phyloP scores from a whole-genome alignment of 495 filamentous ascomycete genomes.

The Bacidia rubella region DNA sequence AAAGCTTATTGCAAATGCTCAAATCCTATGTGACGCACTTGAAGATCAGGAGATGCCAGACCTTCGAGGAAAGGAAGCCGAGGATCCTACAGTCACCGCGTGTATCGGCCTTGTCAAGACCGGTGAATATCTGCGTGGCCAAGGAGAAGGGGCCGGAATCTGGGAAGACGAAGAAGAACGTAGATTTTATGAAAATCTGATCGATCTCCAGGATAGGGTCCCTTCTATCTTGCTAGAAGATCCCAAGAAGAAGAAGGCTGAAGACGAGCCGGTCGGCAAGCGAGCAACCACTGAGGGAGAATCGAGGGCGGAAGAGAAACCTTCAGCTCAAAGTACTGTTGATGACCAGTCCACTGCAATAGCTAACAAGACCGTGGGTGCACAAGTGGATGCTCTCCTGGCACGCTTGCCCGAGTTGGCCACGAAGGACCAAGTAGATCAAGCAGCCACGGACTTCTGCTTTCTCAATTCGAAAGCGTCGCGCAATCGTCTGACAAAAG shows the following conservation, averaged over 20 bases:
- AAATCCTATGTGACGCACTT: slow-evolving; percentile 76
- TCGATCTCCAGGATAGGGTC: slow-evolving; percentile 91
- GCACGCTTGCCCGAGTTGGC: slow-evolving; percentile 79
- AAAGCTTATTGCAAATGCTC: slow-evolving; percentile 78
- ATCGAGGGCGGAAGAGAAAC: slow-evolving; percentile 21
- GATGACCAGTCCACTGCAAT: slow-evolving; percentile 90
- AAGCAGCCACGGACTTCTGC: slow-evolving; percentile 89
- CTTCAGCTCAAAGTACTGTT: slow-evolving; percentile 23
- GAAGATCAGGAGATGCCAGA: slow-evolving; percentile 84
- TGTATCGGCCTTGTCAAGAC: slow-evolving; percentile 88
- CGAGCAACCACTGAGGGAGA: slow-evolving; percentile 28
- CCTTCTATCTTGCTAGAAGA: slow-evolving; percentile 88
- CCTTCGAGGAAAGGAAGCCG: slow-evolving; percentile 65
- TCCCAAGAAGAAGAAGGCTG: slow-evolving; percentile 84
- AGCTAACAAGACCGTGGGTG: slow-evolving; percentile 93
- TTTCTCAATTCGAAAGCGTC: slow-evolving; percentile 98
- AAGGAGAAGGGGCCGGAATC: slow-evolving; percentile 86
- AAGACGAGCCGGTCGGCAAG: slow-evolving; percentile 56
- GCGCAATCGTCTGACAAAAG: slow-evolving; percentile 83
- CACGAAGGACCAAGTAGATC: slow-evolving; percentile 80
- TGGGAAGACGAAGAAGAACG: slow-evolving; percentile 99
- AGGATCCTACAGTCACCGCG: slow-evolving; percentile 47
- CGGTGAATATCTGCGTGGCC: slow-evolving; percentile 80
- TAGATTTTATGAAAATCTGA: slow-evolving; percentile 92
- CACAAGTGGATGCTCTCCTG: slow-evolving; percentile 86